Evolutionary conservation across 1,284 basidiomycete genomes (phyloP), one percentile per base, ranked within the genome.

Genomic region (Fomitopsis pinicola): DNA sequence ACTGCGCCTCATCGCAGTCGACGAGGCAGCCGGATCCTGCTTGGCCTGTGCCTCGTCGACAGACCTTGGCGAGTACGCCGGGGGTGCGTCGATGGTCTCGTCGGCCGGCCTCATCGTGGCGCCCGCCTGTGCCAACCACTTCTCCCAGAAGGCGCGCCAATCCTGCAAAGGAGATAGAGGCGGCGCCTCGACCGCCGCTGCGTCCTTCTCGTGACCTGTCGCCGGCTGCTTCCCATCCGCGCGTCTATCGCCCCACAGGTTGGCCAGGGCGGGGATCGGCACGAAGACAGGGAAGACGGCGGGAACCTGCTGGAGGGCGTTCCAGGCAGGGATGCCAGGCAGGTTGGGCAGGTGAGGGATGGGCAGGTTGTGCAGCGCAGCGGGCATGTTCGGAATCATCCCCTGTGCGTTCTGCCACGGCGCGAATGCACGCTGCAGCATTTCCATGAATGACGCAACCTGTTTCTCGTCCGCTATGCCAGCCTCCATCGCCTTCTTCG

Each of bases 241-340:
- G 57, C 75, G 78, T 62, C 75, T 77, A 35, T 86, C 82, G 61
- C 82, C 80, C 61, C 86, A 76, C 71, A 89, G 82, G 9, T 82
- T 80, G 8, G 86, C 81, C 80, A 88, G 86, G n/a, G 79, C 80
- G 42, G 86, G 82, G 70, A 87, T 83, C 2, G 90, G 89, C 14
- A 92, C 83, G 63, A 88, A 82, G 42, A 92, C 82, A 5, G 91
- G 89, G 80, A 92, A 91, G n/a, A 89, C 87, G 72, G 89, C 80
- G 0, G 89, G 88, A 61, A 92, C 82, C 64, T 90, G 88, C 2
- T 86, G 87, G 14, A 91, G 73, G 19, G 81, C 82, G 48, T 75
- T 82, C 89, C 89, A 90, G n/a, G 82, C 76, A 36, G 84, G 82
- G 68, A 87, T 85, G 22, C 71, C 73, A 1, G 75, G 73, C n/a